A percentile compares a stretch with the other conserved stretches of the same genome.
These are phyloP conservation scores for Astrothelium subdiscretum DNA, from an alignment of 495 filamentous ascomycete species.

Conservation along the genomic window DNA sequence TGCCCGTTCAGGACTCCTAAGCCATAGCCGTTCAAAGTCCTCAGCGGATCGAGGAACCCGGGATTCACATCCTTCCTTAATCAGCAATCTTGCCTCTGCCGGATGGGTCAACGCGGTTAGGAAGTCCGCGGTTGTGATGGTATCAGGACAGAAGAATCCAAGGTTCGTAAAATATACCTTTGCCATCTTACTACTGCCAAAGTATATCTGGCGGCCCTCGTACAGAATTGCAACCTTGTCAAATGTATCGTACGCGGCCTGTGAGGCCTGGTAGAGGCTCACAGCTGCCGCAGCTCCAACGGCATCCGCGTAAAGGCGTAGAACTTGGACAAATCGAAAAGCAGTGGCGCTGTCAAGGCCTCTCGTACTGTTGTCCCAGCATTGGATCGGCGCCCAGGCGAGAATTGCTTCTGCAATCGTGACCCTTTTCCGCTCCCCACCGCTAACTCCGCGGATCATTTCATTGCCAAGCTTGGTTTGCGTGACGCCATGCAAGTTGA, in stretches of 20 bases:
- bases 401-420: conserved; percentile 31
- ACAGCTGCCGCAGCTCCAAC: conserved; percentile 27
- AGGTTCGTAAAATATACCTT: conserved; percentile 47
- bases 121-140: conserved; percentile 21
- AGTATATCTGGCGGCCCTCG: conserved; percentile 32
- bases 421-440: conserved; percentile 34
- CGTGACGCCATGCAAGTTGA: conserved; percentile 23
- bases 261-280: conserved; percentile 31
- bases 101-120: conserved; percentile 18
- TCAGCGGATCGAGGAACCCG: conserved; percentile 19
- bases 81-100: conserved; percentile 2
- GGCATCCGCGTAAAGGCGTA: conserved; percentile 29
- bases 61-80: conserved; percentile 19
- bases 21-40: too few species aligned
- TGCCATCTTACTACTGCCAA: conserved; percentile 44
- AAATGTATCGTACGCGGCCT: conserved; percentile 30
- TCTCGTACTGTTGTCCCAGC: conserved; percentile 34
- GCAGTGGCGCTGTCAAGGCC: conserved; percentile 34
- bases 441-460: conserved; percentile 30
- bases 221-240: conserved; percentile 33
- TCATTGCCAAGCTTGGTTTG: conserved; percentile 32
- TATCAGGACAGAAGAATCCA: conserved; percentile 25
- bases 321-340: conserved; percentile 32
- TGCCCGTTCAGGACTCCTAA: too few species aligned
- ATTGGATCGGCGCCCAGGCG: conserved; percentile 27